Percentiles rank a stretch among this genome's conserved stretches.
Conservation (phyloP, 495 filamentous ascomycete species). For the Usnea hakonensis region DNA sequence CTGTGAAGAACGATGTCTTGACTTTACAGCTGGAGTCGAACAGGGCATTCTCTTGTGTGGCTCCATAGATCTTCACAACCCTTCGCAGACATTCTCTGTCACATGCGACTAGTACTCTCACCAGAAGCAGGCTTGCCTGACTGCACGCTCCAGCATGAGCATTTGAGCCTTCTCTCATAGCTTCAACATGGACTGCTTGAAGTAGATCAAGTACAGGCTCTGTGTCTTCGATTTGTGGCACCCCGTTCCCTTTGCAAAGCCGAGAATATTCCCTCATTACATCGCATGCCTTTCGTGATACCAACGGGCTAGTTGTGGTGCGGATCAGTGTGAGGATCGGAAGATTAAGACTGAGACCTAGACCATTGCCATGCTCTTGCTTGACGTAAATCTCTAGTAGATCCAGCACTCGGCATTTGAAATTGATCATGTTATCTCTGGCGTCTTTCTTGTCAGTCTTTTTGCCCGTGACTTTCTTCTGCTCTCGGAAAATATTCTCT, state of each 20-base stretch:
- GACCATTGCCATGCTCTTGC: constrained; percentile 57
- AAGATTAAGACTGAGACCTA: constrained; percentile 60
- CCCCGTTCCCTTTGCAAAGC: constrained; percentile 49
- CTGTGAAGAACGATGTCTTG: constrained; percentile 56
- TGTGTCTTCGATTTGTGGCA: constrained; percentile 34
- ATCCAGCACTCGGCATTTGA: constrained; percentile 90
- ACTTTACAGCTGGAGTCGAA: constrained; percentile 48
- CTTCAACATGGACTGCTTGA: constrained; percentile 62
- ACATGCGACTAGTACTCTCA: constrained; percentile 49
- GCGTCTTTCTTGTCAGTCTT: constrained; percentile 79
- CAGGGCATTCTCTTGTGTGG: constrained; percentile 47
- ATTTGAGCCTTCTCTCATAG: constrained; percentile 52
- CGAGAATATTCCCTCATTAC: constrained; percentile 66
- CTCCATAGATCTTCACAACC: constrained; percentile 51
- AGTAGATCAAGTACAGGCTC: constrained; percentile 51
- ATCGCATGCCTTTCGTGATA: constrained; percentile 62
- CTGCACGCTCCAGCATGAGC: constrained; percentile 51
- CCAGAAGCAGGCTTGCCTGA: constrained; percentile 54
- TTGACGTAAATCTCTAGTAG: constrained; percentile 80
- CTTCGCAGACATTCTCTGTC: constrained; percentile 41
- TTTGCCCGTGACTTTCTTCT: constrained; percentile 51
- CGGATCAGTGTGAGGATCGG: constrained; percentile 54
- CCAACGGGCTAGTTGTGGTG: constrained; percentile 58
- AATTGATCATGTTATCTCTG: constrained; percentile 82
- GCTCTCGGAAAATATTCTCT: constrained; percentile 72